Conservation (phyloP, 768 basidiomycete species). For the Russula sp. region DNA sequence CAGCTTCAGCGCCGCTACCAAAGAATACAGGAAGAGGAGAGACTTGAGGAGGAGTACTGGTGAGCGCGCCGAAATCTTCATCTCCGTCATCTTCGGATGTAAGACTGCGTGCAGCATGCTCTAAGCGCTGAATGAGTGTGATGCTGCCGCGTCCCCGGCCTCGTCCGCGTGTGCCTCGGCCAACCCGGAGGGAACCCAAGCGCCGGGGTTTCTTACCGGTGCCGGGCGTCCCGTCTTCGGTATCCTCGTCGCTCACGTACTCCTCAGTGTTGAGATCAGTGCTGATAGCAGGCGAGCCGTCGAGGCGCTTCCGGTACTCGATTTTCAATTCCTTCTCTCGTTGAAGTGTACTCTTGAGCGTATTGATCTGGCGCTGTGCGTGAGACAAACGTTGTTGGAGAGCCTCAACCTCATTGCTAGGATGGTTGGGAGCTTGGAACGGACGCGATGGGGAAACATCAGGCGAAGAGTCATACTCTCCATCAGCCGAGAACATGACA, state of each 20-base stretch:
- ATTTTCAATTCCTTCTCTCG: slow-evolving; percentile 81
- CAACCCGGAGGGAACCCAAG: slow-evolving; percentile 15
- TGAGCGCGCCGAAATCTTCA: slow-evolving; percentile 20
- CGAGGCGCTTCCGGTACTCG: slow-evolving; percentile 48
- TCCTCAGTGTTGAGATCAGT: slow-evolving; percentile 40
- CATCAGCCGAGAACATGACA: slow-evolving; percentile 40
- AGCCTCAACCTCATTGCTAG: slow-evolving; percentile 74
- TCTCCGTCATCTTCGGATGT: slow-evolving; percentile 22
- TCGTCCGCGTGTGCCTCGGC: slow-evolving; percentile 20
- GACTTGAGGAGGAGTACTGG: slow-evolving; percentile 20
- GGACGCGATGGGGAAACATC: slow-evolving; percentile 56
- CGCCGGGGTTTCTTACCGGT: slow-evolving; percentile 19
- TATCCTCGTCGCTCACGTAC: slow-evolving; percentile 44
- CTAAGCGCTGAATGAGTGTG: slow-evolving; percentile 24
- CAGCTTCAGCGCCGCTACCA: slow-evolving; percentile 26
- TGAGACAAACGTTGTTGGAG: slow-evolving; percentile 78
- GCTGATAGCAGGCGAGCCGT: slow-evolving; percentile 41
- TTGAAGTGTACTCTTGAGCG: slow-evolving; percentile 70
- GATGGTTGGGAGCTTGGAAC: slow-evolving; percentile 68
- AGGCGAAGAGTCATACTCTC: slow-evolving; percentile 46
- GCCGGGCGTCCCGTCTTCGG: slow-evolving; percentile 24
- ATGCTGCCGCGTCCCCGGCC: slow-evolving; percentile 19
- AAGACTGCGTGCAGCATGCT: slow-evolving; percentile 20
- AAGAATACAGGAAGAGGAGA: slow-evolving; percentile 17
- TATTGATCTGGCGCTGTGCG: slow-evolving; percentile 79